A percentile compares a stretch with the other conserved stretches of the same genome.
Evolutionary conservation across 176 grass and related monocot genomes (phyloP).

Genomic region (Oryza longistaminata): DNA sequence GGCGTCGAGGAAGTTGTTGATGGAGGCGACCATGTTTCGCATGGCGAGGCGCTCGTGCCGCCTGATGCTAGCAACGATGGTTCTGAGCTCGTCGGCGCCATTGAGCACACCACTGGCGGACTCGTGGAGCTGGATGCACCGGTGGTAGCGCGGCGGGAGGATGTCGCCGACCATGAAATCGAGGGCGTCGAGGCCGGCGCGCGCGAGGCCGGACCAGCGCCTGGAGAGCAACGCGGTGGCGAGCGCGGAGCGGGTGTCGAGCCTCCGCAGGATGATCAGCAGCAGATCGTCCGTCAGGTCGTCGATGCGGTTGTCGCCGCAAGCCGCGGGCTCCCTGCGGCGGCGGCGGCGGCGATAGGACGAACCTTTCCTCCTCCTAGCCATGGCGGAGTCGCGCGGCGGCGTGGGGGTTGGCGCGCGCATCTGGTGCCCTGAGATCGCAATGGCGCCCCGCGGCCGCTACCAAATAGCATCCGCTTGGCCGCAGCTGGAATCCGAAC

Average conservation of each 20-base stretch:
- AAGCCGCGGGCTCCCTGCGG: too few species aligned
- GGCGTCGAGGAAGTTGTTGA: not conserved
- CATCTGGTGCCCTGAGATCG: too few species aligned
- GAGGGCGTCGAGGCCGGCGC: not conserved
- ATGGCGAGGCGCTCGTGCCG: not conserved
- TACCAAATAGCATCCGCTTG: too few species aligned
- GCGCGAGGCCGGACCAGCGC: not conserved
- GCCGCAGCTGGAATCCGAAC: too few species aligned
- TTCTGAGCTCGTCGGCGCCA: not conserved
- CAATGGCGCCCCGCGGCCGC: too few species aligned
- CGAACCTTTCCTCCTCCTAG: too few species aligned
- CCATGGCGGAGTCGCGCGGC: too few species aligned
- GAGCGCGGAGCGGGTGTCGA: conserved; percentile 11
- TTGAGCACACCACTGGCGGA: too few species aligned
- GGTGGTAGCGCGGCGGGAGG: not conserved
- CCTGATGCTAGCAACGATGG: not conserved
- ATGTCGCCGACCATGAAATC: not conserved
- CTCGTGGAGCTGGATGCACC: not conserved
- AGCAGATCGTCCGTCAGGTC: not conserved
- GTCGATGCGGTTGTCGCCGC: not conserved
- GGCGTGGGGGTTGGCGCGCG: too few species aligned
- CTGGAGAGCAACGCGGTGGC: not conserved
- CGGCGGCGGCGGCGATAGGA: too few species aligned
- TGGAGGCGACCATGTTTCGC: not conserved
- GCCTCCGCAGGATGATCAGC: not conserved